phyloP scores from a whole-genome alignment of 2,329 filamentous ascomycete genomes.

The Massarina eburnea region DNA sequence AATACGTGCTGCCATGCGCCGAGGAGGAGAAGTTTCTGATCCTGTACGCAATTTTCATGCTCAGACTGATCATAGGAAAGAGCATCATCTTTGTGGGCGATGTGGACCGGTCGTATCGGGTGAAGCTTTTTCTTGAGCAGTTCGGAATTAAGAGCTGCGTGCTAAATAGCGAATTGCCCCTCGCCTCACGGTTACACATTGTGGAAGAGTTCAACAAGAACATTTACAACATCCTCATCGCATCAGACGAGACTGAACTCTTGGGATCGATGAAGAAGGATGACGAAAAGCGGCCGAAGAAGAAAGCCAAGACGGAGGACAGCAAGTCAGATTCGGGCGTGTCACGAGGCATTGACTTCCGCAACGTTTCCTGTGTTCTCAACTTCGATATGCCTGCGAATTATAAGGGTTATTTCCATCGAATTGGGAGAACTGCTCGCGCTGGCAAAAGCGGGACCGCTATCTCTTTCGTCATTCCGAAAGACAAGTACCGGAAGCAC shows the following conservation, averaged over 20 bases:
- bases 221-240: constrained; percentile 97
- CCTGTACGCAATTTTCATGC: constrained; percentile 91
- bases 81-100: constrained; percentile 83
- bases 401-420: constrained; percentile 93
- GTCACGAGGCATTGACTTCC: constrained; percentile 95
- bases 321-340: constrained; percentile 88
- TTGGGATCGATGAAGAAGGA: constrained; percentile 58
- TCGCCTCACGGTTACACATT: constrained; percentile 90
- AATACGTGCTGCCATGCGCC: constrained; percentile 88
- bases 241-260: constrained; percentile 87
- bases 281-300: constrained; percentile 43
- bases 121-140: constrained; percentile 95
- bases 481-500: constrained; percentile 82
- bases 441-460: constrained; percentile 93
- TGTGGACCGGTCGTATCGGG: constrained; percentile 83
- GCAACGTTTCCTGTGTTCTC: constrained; percentile 78
- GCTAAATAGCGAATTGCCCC: constrained; percentile 88
- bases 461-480: constrained; percentile 89
- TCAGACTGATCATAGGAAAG: constrained; percentile 92
- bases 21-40: constrained; percentile 97
- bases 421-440: constrained; percentile 89
- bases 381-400: constrained; percentile 94
- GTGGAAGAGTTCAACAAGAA: constrained; percentile 97
- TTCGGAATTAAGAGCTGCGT: constrained; percentile 94
- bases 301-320: constrained; percentile 64